Evolutionary conservation across 140 eudicot species (phyloP).

Genomic region (Erigeron philadelphicus): DNA sequence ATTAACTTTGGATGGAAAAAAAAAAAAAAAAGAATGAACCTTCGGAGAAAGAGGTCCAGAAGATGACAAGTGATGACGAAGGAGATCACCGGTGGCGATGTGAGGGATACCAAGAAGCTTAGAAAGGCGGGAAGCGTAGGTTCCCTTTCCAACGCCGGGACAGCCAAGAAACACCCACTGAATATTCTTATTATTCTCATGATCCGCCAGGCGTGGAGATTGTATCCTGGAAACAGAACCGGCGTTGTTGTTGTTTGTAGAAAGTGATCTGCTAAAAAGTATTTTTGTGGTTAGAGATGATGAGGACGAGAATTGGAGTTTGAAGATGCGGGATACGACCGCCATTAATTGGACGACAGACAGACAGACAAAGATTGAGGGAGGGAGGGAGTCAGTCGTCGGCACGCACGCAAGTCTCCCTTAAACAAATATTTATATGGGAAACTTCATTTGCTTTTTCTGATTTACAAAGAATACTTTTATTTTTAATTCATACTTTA

Average conservation of each 20-base stretch:
- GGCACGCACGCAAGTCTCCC: too few relatives aligned
- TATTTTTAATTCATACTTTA: too few relatives aligned
- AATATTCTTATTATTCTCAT: slow-evolving; percentile 40
- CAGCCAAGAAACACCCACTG: slow-evolving; percentile 95
- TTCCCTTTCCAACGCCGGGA: slow-evolving; percentile 98
- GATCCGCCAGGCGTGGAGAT: not conserved
- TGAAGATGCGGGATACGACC: slow-evolving; percentile 62
- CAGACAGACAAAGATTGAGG: not conserved
- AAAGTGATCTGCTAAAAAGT: slow-evolving; percentile 15
- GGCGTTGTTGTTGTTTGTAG: slow-evolving; percentile 30
- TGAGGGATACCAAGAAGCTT: slow-evolving; percentile 82
- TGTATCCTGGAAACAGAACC: not conserved
- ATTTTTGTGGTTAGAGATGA: not conserved
- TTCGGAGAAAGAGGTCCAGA: slow-evolving; percentile 63
- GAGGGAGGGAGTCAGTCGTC: too few relatives aligned
- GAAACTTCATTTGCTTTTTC: too few relatives aligned
- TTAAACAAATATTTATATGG: too few relatives aligned
- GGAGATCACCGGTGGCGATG: slow-evolving; percentile 99
- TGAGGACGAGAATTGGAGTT: slow-evolving; percentile 10
- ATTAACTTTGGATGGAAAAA: not conserved
- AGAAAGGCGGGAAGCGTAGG: slow-evolving; percentile 88
- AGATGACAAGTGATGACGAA: slow-evolving; percentile 71
- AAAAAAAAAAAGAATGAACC: slow-evolving; percentile 26
- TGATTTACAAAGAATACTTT: too few relatives aligned
- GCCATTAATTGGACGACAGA: slow-evolving; percentile 48